phyloP scores from a whole-genome alignment of 805 yeast species.

The Maudiozyma serrabonitensis region DNA sequence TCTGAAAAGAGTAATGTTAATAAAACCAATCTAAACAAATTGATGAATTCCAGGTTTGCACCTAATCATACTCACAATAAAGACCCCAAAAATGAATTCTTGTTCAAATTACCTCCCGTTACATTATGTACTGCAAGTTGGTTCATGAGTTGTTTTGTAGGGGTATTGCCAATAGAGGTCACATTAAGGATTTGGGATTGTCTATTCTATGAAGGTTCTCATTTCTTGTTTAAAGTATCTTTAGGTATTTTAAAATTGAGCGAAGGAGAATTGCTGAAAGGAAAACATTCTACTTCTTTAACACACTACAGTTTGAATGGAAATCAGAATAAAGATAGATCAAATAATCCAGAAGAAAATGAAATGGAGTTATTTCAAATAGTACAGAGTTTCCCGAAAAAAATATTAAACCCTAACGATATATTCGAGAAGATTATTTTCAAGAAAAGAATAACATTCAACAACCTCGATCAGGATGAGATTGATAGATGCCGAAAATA shows the following conservation, averaged over 20 bases:
- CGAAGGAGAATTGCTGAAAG: slow-evolving; percentile 48
- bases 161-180: slow-evolving; percentile 80
- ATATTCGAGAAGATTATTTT: slow-evolving; percentile 63
- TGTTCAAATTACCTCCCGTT: slow-evolving; percentile 76
- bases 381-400: slow-evolving; percentile 74
- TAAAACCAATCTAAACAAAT: background rate
- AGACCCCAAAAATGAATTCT: slow-evolving; percentile 33
- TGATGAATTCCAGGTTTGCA: background rate
- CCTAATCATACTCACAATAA: slow-evolving; percentile 3
- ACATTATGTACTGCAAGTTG: slow-evolving; percentile 92
- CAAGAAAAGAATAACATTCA: slow-evolving; percentile 61
- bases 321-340: slow-evolving; percentile 1
- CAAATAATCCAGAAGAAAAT: slow-evolving; percentile 26
- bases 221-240: slow-evolving; percentile 73
- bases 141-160: slow-evolving; percentile 97
- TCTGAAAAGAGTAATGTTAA: slow-evolving; percentile 3
- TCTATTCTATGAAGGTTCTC: slow-evolving; percentile 84
- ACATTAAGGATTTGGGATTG: slow-evolving; percentile 91
- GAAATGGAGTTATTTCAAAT: slow-evolving; percentile 70
- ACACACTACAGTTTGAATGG: slow-evolving; percentile 1
- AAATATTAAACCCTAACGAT: slow-evolving; percentile 55
- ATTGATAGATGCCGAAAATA: slow-evolving; percentile 67
- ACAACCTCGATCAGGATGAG: slow-evolving; percentile 73
- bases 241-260: slow-evolving; percentile 69
- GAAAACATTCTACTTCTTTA: slow-evolving; percentile 8